Conservation (phyloP, 2,329 filamentous ascomycete species). For the Exophiala mesophila region DNA sequence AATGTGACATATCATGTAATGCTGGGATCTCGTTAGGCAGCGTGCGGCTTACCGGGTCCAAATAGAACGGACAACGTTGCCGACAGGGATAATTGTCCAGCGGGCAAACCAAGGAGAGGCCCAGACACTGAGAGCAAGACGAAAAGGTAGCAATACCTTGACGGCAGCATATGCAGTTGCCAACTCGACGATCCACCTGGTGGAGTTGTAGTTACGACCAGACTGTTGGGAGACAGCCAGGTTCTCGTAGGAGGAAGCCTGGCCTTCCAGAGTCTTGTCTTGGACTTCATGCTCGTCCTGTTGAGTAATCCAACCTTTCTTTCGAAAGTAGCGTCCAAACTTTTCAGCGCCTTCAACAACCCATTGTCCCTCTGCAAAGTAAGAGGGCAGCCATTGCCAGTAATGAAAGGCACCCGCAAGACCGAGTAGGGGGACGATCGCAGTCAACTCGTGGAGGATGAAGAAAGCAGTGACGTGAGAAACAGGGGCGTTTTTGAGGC, state of each 20-base stretch:
- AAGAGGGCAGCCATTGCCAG: constrained; percentile 63
- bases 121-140: constrained; percentile 77
- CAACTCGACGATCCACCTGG: constrained; percentile 59
- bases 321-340: constrained; percentile 71
- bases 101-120: constrained; percentile 88
- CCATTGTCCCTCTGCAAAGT: constrained; percentile 49
- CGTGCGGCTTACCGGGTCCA: too few relatives aligned
- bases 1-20: too few relatives aligned
- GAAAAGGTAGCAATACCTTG: constrained; percentile 73
- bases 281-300: constrained; percentile 45
- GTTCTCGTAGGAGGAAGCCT: constrained; percentile 8
- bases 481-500: constrained; percentile 67
- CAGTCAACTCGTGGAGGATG: constrained; percentile 86
- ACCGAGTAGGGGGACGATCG: constrained; percentile 70
- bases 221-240: constrained; percentile 12
- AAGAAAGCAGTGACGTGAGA: constrained; percentile 83
- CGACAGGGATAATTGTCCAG: constrained; percentile 50
- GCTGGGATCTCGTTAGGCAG: neutral
- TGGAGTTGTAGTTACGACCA: constrained; percentile 40
- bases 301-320: constrained; percentile 73
- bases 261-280: constrained; percentile 29
- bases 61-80: constrained; percentile 27
- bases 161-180: constrained; percentile 88
- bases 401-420: constrained; percentile 78
- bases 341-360: constrained; percentile 60